phyloP scores from a whole-genome alignment of 768 basidiomycete genomes.

The Exsudoporus frostii region DNA sequence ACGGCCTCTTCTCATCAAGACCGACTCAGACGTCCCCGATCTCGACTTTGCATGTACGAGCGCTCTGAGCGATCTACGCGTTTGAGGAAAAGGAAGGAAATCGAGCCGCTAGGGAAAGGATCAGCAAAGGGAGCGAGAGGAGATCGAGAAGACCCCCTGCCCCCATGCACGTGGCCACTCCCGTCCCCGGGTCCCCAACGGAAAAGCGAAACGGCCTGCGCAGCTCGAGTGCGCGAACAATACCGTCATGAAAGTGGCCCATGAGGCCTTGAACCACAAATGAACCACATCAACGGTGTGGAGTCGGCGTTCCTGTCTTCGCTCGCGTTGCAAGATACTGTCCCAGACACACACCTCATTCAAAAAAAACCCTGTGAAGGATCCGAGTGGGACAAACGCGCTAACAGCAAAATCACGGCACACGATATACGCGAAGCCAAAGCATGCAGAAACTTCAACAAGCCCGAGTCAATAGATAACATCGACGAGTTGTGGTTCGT shows the following conservation, averaged over 20 bases:
- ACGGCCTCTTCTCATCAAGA: slow-evolving; percentile 42
- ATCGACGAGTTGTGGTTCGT: no score
- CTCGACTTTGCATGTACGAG: slow-evolving; percentile 74
- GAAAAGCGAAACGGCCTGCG: no score
- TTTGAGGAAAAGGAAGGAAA: slow-evolving; percentile 40
- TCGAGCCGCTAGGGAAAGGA: slow-evolving; percentile 33
- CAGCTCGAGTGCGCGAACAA: no score
- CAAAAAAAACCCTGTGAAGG: no score
- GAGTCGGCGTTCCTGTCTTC: slow-evolving; percentile 22
- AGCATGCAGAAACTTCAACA: no score
- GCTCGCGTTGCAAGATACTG: slow-evolving; percentile 16
- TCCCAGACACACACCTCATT: no score
- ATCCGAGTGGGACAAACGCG: no score
- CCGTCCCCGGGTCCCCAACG: not conserved
- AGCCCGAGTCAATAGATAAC: no score
- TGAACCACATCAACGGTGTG: slow-evolving; percentile 15
- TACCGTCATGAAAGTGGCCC: no score
- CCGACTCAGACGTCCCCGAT: slow-evolving; percentile 60
- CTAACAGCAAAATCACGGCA: no score
- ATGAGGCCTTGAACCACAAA: slow-evolving; percentile 6
- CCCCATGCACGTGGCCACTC: slow-evolving; percentile 18
- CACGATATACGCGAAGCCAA: no score
- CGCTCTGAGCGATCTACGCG: slow-evolving; percentile 65
- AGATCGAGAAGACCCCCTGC: slow-evolving; percentile 54
- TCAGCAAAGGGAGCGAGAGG: slow-evolving; percentile 38